These are phyloP conservation scores for Clarireedia homoeocarpa DNA, from an alignment of 2,329 filamentous ascomycete species.

Conservation along the genomic window DNA sequence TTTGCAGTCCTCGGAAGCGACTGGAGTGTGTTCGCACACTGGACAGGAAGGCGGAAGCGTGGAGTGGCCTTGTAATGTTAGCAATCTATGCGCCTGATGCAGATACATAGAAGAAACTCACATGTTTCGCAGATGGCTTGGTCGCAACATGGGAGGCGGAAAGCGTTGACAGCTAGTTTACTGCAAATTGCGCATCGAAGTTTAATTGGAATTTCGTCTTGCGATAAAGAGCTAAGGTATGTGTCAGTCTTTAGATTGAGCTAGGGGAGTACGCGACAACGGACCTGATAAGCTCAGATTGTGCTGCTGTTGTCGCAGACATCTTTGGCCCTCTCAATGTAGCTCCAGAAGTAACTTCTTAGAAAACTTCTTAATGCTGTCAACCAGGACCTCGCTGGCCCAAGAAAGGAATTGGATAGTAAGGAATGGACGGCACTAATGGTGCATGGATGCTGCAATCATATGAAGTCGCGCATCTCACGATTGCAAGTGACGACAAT, in stretches of 20 bases:
- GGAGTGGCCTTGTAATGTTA: slow-evolving; percentile 52
- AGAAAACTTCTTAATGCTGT: neutral
- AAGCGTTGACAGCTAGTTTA: slow-evolving; percentile 83
- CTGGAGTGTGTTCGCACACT: slow-evolving; percentile 84
- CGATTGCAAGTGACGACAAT: neutral
- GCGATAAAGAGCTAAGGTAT: slow-evolving; percentile 25
- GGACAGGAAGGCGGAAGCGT: slow-evolving; percentile 75
- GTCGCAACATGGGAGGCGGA: slow-evolving; percentile 88
- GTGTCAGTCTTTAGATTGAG: slow-evolving; percentile 9
- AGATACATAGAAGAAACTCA: slow-evolving; percentile 33
- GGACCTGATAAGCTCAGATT: slow-evolving; percentile 30
- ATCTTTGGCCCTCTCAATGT: slow-evolving; percentile 14
- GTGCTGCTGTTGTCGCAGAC: slow-evolving; percentile 25
- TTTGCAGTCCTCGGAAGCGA: slow-evolving; percentile 79
- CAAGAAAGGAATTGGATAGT: neutral
- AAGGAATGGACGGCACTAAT: slow-evolving; percentile 8
- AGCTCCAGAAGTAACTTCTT: too few relatives aligned
- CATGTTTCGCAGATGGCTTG: slow-evolving; percentile 89
- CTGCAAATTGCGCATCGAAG: slow-evolving; percentile 91
- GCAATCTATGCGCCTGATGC: neutral
- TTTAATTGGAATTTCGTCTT: slow-evolving; percentile 88
- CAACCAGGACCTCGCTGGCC: neutral
- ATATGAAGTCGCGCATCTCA: slow-evolving; percentile 5
- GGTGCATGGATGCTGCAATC: neutral
- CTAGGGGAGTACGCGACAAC: neutral